phyloP scores from a whole-genome alignment of 2,329 filamentous ascomycete genomes.

The Leptodontidium sp. region DNA sequence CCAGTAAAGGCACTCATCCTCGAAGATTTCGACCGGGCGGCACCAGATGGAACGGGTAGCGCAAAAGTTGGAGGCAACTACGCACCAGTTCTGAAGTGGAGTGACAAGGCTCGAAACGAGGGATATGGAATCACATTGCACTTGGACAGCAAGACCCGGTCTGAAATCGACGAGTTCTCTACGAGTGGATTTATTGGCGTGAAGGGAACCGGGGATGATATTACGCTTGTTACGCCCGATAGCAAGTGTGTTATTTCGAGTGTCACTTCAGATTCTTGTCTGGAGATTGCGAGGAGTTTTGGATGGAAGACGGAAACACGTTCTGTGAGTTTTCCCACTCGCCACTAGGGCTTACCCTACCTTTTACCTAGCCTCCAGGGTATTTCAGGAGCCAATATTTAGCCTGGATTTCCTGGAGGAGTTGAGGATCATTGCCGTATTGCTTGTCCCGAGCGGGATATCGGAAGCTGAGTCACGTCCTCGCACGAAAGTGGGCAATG shows the following conservation, averaged over 20 bases:
- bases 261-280: constrained; percentile 82
- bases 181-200: constrained; percentile 93
- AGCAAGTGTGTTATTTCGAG: constrained; percentile 87
- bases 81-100: constrained; percentile 88
- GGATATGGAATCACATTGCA: constrained; percentile 96
- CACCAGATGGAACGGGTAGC: constrained; percentile 87
- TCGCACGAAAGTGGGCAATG: background rate
- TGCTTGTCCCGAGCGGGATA: constrained; percentile 1
- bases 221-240: constrained; percentile 78
- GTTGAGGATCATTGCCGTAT: background rate
- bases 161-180: constrained; percentile 94
- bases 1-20: constrained; percentile 89
- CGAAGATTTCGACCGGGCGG: constrained; percentile 91
- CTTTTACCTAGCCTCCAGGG: background rate
- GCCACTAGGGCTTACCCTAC: background rate
- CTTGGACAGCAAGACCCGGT: constrained; percentile 83
- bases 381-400: background rate
- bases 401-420: too few relatives aligned
- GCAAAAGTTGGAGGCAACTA: constrained; percentile 98
- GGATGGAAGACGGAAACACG: constrained; percentile 87
- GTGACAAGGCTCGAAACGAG: constrained; percentile 78
- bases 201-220: constrained; percentile 55
- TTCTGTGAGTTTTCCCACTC: constrained; percentile 57
- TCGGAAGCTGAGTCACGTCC: constrained; percentile 8
- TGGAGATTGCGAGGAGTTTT: constrained; percentile 76